Evolutionary conservation across 768 basidiomycete species (phyloP).

Genomic region (Mycena filopes): DNA sequence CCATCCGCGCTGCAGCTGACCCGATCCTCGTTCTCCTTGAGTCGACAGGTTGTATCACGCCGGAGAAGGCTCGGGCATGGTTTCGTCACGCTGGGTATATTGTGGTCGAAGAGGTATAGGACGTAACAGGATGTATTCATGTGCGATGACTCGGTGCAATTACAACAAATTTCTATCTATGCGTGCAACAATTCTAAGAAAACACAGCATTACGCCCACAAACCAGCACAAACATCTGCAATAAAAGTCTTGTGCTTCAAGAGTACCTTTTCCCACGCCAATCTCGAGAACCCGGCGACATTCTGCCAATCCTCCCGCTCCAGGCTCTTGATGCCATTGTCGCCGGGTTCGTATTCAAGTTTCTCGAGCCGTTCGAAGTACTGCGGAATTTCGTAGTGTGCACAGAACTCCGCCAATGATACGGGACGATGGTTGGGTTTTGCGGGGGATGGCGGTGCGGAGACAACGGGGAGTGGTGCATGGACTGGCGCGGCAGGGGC

Average conservation of each 20-base stretch:
- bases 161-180: neutral
- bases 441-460: neutral
- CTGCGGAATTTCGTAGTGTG: neutral
- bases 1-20: constrained; percentile 9
- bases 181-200: too few relatives aligned
- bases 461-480: neutral
- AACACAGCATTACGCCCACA: too few relatives aligned
- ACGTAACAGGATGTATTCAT: too few relatives aligned
- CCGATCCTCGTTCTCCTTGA: constrained; percentile 29
- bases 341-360: too few relatives aligned
- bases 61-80: constrained; percentile 36
- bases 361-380: neutral
- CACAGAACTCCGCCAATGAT: neutral
- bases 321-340: too few relatives aligned
- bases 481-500: neutral
- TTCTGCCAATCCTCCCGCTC: too few relatives aligned
- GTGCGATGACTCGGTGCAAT: neutral
- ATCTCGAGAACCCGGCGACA: too few relatives aligned
- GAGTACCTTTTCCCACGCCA: too few relatives aligned
- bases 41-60: constrained; percentile 34
- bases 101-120: neutral
- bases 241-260: too few relatives aligned
- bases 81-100: constrained; percentile 38
- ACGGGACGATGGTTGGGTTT: neutral
- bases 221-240: too few relatives aligned